phyloP scores from a whole-genome alignment of 768 basidiomycete genomes.

The Phanerochaete carnosa region DNA sequence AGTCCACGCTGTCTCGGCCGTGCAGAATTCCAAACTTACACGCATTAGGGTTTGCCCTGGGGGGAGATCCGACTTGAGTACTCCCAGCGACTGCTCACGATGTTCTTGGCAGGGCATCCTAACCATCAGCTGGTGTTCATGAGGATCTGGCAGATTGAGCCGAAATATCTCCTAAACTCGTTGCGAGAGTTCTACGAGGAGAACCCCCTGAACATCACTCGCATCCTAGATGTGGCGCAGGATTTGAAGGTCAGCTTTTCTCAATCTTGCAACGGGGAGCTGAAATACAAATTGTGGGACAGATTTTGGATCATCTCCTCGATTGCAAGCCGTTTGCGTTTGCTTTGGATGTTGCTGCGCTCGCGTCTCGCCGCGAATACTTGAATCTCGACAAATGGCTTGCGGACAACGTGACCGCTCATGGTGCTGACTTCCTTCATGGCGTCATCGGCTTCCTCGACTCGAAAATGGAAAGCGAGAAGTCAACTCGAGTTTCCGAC shows the following conservation, averaged over 20 bases:
- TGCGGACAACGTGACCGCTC: constrained; percentile 76
- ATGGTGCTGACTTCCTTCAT: constrained; percentile 84
- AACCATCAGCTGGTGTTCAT: constrained; percentile 97
- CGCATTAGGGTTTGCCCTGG: constrained; percentile 70
- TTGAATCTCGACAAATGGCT: constrained; percentile 97
- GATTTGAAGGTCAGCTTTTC: constrained; percentile 76
- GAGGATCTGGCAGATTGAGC: constrained; percentile 91
- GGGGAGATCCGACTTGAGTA: constrained; percentile 87
- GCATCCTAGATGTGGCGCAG: constrained; percentile 93
- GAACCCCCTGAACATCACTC: constrained; percentile 87
- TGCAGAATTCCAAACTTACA: constrained; percentile 14
- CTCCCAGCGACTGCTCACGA: constrained; percentile 75
- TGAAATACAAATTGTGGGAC: not conserved
- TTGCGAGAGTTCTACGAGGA: constrained; percentile 92
- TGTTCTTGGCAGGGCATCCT: constrained; percentile 91
- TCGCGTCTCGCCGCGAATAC: constrained; percentile 91
- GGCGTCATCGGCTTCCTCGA: constrained; percentile 87
- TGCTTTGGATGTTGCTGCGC: constrained; percentile 89
- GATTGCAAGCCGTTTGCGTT: constrained; percentile 87
- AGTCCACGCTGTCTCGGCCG: not conserved
- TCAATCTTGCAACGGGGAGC: not conserved
- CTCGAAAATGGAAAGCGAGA: constrained; percentile 91
- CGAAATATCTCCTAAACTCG: constrained; percentile 79
- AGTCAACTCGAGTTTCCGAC: constrained; percentile 70
- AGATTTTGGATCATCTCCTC: constrained; percentile 92